phyloP scores from a whole-genome alignment of 2,329 filamentous ascomycete genomes.

The Podosphaera xanthii region DNA sequence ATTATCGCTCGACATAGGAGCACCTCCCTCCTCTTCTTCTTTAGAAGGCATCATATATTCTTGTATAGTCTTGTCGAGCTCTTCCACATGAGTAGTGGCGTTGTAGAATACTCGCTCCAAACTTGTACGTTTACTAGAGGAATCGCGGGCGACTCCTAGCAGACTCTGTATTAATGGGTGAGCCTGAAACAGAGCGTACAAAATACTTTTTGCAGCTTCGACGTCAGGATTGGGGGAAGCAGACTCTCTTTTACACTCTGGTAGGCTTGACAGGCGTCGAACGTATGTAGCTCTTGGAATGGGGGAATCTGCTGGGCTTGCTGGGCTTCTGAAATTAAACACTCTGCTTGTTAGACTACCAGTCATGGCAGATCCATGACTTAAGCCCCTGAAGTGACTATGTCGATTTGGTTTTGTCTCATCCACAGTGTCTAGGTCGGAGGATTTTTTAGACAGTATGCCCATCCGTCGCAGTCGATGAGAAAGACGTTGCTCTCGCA shows the following conservation, averaged over 20 bases:
- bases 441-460: slow-evolving; percentile 34
- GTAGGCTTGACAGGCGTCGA: slow-evolving; percentile 36
- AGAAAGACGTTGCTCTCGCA: slow-evolving; percentile 20
- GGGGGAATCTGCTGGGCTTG: slow-evolving; percentile 33
- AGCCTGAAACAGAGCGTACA: slow-evolving; percentile 45
- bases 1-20: slow-evolving; percentile 34
- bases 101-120: slow-evolving; percentile 46
- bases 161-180: slow-evolving; percentile 45
- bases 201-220: slow-evolving; percentile 41
- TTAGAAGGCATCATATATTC: slow-evolving; percentile 31
- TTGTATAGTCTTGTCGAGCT: slow-evolving; percentile 41
- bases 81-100: slow-evolving; percentile 41
- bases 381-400: slow-evolving; percentile 42
- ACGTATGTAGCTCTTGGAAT: slow-evolving; percentile 37
- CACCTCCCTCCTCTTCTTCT: slow-evolving; percentile 22
- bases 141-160: slow-evolving; percentile 36
- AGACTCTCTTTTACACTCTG: slow-evolving; percentile 37
- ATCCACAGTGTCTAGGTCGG: slow-evolving; percentile 38
- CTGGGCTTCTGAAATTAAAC: slow-evolving; percentile 23
- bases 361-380: slow-evolving; percentile 46
- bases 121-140: slow-evolving; percentile 35
- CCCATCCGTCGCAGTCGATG: slow-evolving; percentile 33
- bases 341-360: slow-evolving; percentile 11
- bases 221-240: slow-evolving; percentile 36
- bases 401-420: slow-evolving; percentile 39